These are phyloP conservation scores for Ustilago esculenta DNA, from an alignment of 1,284 basidiomycete species.

Conservation along the genomic window DNA sequence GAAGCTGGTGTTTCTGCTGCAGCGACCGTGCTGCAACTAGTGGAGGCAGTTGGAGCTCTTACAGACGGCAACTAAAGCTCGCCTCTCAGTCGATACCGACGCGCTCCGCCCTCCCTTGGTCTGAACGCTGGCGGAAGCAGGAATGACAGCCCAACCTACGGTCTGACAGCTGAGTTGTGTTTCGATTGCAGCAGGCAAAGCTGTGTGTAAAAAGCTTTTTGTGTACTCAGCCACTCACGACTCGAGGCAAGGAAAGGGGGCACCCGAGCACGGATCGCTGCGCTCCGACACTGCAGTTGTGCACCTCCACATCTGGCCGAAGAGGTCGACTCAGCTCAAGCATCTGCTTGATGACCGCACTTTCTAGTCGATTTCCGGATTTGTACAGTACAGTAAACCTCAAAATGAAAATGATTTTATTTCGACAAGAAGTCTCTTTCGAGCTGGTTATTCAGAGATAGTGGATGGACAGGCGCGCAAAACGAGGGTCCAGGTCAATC, in stretches of 20 bases:
- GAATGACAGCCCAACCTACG: too few relatives aligned
- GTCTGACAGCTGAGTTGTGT: too few relatives aligned
- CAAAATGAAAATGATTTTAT: neutral
- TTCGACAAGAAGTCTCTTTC: neutral
- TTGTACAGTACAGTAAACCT: constrained; percentile 3
- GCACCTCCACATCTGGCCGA: neutral
- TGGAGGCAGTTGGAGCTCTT: too few relatives aligned
- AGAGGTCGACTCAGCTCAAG: constrained; percentile 13
- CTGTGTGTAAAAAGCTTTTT: too few relatives aligned
- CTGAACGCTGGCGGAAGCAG: too few relatives aligned
- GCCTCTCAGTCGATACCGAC: neutral
- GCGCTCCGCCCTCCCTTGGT: neutral
- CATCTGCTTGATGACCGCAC: constrained; percentile 38
- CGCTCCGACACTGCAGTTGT: constrained; percentile 11
- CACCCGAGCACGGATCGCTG: constrained; percentile 21
- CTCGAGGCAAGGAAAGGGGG: neutral
- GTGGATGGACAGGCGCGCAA: constrained; percentile 11
- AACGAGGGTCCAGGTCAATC: constrained; percentile 13
- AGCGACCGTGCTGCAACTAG: too few relatives aligned
- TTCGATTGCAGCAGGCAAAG: too few relatives aligned
- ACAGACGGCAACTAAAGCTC: neutral
- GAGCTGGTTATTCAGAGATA: neutral
- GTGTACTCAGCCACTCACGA: too few relatives aligned
- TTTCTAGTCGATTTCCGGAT: constrained; percentile 19
- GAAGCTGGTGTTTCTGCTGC: too few relatives aligned